Evolutionary conservation across 1,284 basidiomycete species (phyloP), one percentile per base, ranked within the genome.

Genomic region (Sphaerobolus stellatus): DNA sequence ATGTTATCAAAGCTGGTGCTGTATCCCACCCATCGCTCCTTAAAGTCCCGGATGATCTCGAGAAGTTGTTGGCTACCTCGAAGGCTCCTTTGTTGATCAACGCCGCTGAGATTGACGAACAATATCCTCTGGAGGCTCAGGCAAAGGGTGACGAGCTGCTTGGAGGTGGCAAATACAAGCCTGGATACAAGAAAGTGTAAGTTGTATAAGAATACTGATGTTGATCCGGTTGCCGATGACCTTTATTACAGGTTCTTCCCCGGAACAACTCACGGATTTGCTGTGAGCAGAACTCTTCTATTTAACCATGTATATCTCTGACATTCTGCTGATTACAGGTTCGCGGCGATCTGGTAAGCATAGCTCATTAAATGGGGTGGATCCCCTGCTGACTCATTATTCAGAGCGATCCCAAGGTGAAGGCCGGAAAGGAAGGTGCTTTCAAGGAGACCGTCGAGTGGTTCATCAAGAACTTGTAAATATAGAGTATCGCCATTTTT

Each of bases 1-100:
- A 77, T 50, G 59, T 73, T 46, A 78, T 82, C 66, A 71, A 79
- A 41, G 85, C 75, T 25, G 77, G 74, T 1, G 81, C 79, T 22
- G 74, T 79, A 49, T 66, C 80, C 1, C 91, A 93, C 68, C 90
- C 90, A 2, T 88, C 88, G 4, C 71, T 84, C 2, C 77, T 93
- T 57, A 59, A 82, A 34, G 58, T 79, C 43, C 85, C 87, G 7
- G 79, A 70, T 2, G 84, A 86, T 66, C 71, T 89, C 27, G 79
- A 88, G 72, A 60, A 56, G 3, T 64, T 74, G 54, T 59, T 58
- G 4, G 43, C 14, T 16, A 30, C 22, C 13, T 53, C 43, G 11
- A 31, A 38, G 14, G 58, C 62, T 14, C 45, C 71, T 11, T 61
- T 67, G 24, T 66, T 68, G 20, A 66, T 71, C 55, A 61, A 69